phyloP scores from a whole-genome alignment of 192 early-diverging fungal genomes.

The Backusella luteola region DNA sequence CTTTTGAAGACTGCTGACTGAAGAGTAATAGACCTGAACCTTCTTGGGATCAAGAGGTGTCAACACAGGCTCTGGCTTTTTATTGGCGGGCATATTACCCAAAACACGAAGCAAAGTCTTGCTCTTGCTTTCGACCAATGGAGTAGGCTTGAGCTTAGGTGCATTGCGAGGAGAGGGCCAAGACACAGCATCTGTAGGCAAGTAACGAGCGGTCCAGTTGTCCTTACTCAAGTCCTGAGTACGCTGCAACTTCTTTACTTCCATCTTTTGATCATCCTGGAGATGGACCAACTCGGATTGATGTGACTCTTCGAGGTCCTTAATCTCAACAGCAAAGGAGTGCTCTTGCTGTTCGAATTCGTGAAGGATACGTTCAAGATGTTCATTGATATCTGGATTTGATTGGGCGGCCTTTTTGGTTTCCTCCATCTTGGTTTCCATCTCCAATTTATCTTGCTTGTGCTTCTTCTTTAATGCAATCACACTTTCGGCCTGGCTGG shows the following conservation, averaged over 20 bases:
- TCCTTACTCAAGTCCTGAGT: slow-evolving; percentile 1
- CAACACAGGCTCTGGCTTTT: slow-evolving; percentile 13
- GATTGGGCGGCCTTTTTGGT: slow-evolving; percentile 6
- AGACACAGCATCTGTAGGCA: slow-evolving; percentile 37
- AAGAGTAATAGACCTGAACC: slow-evolving; percentile 48
- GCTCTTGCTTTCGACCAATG: slow-evolving; percentile 15
- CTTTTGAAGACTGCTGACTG: slow-evolving; percentile 43
- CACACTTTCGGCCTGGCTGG: slow-evolving; percentile 11
- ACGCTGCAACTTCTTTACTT: slow-evolving; percentile 12
- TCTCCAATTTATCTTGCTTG: slow-evolving; percentile 21
- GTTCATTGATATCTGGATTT: slow-evolving; percentile 12
- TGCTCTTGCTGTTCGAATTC: slow-evolving; percentile 37
- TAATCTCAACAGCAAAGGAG: slow-evolving; percentile 16
- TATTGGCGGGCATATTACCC: slow-evolving; percentile 10
- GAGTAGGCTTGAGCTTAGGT: slow-evolving; percentile 20
- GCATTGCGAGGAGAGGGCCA: slow-evolving; percentile 35
- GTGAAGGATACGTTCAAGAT: slow-evolving; percentile 31
- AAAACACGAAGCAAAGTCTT: slow-evolving; percentile 4
- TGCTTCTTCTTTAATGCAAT: slow-evolving; percentile 24
- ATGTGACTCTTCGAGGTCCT: slow-evolving; percentile 33
- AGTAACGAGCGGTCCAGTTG: slow-evolving; percentile 12
- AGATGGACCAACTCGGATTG: slow-evolving; percentile 21
- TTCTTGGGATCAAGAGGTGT: slow-evolving; percentile 33
- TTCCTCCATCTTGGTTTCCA: slow-evolving; percentile 23
- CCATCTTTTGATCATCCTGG: slow-evolving; percentile 14